Evolutionary conservation across 2,329 filamentous ascomycete species (phyloP).

Genomic region (Cladophialophora psammophila): DNA sequence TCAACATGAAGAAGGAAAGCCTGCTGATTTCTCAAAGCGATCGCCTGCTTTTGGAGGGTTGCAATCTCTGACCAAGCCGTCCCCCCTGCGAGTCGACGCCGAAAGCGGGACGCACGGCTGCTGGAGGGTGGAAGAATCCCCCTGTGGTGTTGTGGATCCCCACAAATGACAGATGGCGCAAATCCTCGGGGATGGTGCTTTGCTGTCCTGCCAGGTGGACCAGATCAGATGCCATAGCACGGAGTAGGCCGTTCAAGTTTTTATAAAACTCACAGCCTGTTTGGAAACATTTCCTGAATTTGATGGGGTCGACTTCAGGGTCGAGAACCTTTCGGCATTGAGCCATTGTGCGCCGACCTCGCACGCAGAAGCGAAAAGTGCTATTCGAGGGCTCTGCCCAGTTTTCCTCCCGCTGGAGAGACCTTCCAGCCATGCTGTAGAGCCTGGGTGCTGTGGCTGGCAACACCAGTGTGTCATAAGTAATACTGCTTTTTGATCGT

Average conservation of each 20-base stretch:
- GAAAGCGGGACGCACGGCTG: slow-evolving; percentile 4
- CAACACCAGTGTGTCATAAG: slow-evolving; percentile 4
- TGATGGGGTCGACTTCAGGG: neutral
- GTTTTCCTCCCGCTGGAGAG: neutral
- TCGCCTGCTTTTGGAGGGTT: slow-evolving; percentile 12
- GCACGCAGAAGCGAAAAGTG: slow-evolving; percentile 4
- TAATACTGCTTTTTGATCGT: neutral
- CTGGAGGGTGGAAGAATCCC: slow-evolving; percentile 1
- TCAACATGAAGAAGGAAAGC: slow-evolving; percentile 4
- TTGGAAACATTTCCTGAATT: slow-evolving; percentile 9
- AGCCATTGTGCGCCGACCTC: neutral
- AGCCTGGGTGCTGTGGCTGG: neutral
- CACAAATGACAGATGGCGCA: slow-evolving; percentile 2
- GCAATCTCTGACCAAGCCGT: neutral
- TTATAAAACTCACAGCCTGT: slow-evolving; percentile 5
- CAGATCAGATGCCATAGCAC: neutral
- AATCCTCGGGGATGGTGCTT: neutral
- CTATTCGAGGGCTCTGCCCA: neutral
- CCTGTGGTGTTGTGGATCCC: neutral
- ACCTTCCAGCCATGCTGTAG: neutral
- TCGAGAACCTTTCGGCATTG: slow-evolving; percentile 2
- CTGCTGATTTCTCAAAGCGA: neutral
- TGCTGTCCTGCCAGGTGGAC: slow-evolving; percentile 1
- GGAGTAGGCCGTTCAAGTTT: neutral
- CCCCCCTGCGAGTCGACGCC: neutral